Base-by-base conservation (phyloP, 139 green algal species). In the Choricystis sp. region DNA sequence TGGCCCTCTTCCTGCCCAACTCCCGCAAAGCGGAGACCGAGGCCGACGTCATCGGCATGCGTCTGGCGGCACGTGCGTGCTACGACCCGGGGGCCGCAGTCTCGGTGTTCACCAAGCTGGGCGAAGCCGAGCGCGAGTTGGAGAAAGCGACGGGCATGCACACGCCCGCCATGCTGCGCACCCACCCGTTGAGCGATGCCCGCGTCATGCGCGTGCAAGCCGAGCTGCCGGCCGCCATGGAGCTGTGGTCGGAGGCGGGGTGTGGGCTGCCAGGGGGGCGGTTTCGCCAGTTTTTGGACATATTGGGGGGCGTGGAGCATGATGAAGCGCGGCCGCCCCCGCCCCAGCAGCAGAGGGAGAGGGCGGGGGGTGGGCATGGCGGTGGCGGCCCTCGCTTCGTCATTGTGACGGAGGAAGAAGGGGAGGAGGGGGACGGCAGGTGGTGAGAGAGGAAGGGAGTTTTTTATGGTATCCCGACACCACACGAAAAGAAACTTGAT, bases 41-140 rank as follows among this genome's bases (percentile, higher is more conserved):
- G 72, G 88, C 88, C 9, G 87, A 95, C 67, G 30, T 72, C 0
- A 94, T 94, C 29, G 85, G 88, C 4, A 67, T 90, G 14, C 68
- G 77, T 25, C 68, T 91, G 31, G 78, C 85, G 61, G 83, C 85
- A 4, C 61, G 72, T 26, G 80, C 83, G 1, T 94, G 85, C 69
- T 90, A 81, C 64, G 68, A 89, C 70, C 83, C 85, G 2, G 26
- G 29, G 1, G 77, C 79, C 31, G 77, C 75, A 27, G 61, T 49
- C 22, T 21, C 26, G 9, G 67, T 76, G 22, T 73, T 78, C 62
- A 19, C 55, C 26, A 76, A 79, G 62, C 65, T 85, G 62, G 73
- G 68, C 2, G 19, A 49, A 21, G 40, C 28, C 4, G 62, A 69
- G 49, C 14, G 57, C 57, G 59, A 70, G 58, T 60, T 57, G 1